Percentiles rank a stretch among this genome's conserved stretches.
These are phyloP conservation scores for Xylariales sp. DNA, from an alignment of 2,329 filamentous ascomycete genomes.

Conservation along the genomic window DNA sequence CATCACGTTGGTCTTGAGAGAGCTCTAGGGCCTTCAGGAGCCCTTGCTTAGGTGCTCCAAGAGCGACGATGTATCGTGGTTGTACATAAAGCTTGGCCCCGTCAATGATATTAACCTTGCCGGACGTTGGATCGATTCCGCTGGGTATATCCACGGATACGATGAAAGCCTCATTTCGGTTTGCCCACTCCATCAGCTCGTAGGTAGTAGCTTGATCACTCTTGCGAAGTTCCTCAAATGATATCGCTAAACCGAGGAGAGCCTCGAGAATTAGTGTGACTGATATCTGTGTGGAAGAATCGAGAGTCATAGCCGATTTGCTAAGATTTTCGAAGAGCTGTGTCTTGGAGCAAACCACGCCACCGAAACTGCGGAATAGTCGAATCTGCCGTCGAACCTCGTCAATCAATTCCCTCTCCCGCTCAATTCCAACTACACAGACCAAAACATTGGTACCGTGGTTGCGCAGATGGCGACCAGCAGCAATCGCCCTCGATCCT, in stretches of 20 bases:
- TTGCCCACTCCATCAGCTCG: conserved; percentile 90
- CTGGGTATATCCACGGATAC: conserved; percentile 89
- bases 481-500: conserved; percentile 78
- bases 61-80: conserved; percentile 75
- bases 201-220: conserved; percentile 81
- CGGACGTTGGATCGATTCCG: conserved; percentile 76
- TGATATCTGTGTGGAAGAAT: conserved; percentile 18
- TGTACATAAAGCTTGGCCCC: conserved; percentile 75
- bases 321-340: conserved; percentile 59
- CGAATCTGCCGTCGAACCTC: conserved; percentile 77
- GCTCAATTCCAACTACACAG: conserved; percentile 80
- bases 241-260: conserved; percentile 77
- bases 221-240: conserved; percentile 82
- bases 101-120: conserved; percentile 63
- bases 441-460: conserved; percentile 77
- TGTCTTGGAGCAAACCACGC: conserved; percentile 60
- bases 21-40: conserved; percentile 71
- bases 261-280: conserved; percentile 62
- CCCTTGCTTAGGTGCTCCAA: conserved; percentile 84
- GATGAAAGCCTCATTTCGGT: conserved; percentile 77
- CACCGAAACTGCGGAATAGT: conserved; percentile 79
- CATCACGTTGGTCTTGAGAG: conserved; percentile 45
- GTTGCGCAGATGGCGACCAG: conserved; percentile 80
- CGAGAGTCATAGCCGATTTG: conserved; percentile 32
- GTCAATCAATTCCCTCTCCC: conserved; percentile 75